phyloP scores from a whole-genome alignment of 129 eudicot genomes.

The Flaveria ramosissima region DNA sequence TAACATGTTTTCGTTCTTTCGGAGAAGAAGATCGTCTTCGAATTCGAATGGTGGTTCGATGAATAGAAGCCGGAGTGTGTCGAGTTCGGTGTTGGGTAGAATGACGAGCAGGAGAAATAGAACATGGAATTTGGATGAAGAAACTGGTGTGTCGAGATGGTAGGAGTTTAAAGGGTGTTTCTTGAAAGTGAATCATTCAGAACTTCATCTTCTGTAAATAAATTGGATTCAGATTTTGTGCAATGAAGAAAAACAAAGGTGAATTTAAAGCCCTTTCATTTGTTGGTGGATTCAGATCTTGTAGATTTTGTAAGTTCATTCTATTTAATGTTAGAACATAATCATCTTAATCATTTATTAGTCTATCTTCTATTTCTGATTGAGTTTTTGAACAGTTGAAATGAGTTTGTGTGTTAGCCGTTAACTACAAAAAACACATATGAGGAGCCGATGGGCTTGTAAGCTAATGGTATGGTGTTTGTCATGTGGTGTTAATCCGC shows the following conservation, averaged over 20 bases:
- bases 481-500: too few relatives aligned
- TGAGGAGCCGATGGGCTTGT: too few relatives aligned
- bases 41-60: constrained; percentile 25
- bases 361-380: neutral
- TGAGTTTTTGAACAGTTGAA: neutral
- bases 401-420: neutral
- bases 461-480: too few relatives aligned
- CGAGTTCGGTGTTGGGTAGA: constrained; percentile 48
- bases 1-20: constrained; percentile 52
- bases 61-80: constrained; percentile 37
- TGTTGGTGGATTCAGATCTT: neutral
- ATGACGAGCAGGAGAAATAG: constrained; percentile 45
- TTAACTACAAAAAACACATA: neutral
- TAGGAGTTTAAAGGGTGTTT: constrained; percentile 12
- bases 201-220: constrained; percentile 26
- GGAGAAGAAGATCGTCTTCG: constrained; percentile 49
- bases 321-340: constrained; percentile 14
- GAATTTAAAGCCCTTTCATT: too few relatives aligned
- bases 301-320: constrained; percentile 18
- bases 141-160: constrained; percentile 43
- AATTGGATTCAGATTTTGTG: constrained; percentile 18
- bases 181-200: neutral
- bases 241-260: neutral
- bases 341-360: constrained; percentile 12
- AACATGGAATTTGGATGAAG: constrained; percentile 38